phyloP scores from a whole-genome alignment of 108 stramenopile species.

The Conticribra guillardii region DNA sequence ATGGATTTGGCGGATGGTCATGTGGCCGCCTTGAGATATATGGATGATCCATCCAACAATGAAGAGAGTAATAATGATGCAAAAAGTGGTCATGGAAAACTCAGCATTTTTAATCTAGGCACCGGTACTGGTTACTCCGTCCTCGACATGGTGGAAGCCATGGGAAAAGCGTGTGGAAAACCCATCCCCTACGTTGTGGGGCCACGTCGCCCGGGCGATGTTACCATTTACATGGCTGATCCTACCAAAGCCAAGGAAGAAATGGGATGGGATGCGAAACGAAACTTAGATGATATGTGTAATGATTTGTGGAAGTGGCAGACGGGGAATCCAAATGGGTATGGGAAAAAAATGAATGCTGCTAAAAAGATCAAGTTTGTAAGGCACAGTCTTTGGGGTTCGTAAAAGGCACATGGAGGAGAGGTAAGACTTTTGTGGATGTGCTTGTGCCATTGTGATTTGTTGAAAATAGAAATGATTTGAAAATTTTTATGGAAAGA shows the following conservation, averaged over 20 bases:
- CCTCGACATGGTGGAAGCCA: constrained; percentile 94
- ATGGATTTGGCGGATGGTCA: constrained; percentile 98
- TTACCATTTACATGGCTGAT: constrained; percentile 96
- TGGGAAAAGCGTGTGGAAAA: constrained; percentile 91
- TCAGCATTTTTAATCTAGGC: constrained; percentile 94
- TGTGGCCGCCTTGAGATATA: constrained; percentile 88
- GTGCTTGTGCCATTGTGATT: too few relatives aligned
- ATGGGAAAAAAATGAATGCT: constrained; percentile 1
- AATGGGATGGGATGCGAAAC: constrained; percentile 95
- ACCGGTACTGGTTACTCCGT: constrained; percentile 95
- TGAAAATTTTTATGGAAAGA: neutral
- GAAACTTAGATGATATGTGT: constrained; percentile 94
- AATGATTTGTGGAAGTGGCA: constrained; percentile 98
- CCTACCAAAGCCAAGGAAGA: constrained; percentile 86
- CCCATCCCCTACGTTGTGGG: constrained; percentile 91
- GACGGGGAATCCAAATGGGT: constrained; percentile 96
- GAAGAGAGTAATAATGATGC: constrained; percentile 4
- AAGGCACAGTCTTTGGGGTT: neutral
- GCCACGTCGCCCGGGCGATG: constrained; percentile 93
- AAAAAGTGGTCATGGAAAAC: constrained; percentile 35
- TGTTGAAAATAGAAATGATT: too few relatives aligned
- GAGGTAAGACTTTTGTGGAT: too few relatives aligned
- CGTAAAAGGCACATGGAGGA: neutral
- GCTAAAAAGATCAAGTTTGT: neutral
- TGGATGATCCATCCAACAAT: too few relatives aligned